These are phyloP conservation scores for Lophium mytilinum DNA, from an alignment of 495 filamentous ascomycete species.

Conservation along the genomic window DNA sequence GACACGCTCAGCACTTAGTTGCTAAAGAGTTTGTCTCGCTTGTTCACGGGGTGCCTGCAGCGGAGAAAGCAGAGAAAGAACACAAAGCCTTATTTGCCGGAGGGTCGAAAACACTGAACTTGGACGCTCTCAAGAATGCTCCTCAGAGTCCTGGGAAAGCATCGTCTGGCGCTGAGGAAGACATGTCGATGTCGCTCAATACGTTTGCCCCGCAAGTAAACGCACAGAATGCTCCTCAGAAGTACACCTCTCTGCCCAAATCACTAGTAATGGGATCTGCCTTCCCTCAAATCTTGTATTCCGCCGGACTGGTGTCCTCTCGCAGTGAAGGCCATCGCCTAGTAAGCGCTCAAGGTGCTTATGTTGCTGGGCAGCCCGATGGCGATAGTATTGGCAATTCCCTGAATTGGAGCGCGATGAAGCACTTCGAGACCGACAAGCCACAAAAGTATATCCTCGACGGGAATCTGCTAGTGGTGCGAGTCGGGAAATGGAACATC, in stretches of 20 bases:
- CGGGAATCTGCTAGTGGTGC: constrained; percentile 56
- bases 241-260: constrained; percentile 55
- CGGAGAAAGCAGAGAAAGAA: constrained; percentile 14
- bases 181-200: neutral
- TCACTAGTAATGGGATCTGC: constrained; percentile 55
- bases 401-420: constrained; percentile 52
- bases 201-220: neutral
- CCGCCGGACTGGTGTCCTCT: constrained; percentile 58
- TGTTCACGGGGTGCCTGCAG: constrained; percentile 52
- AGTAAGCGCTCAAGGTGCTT: constrained; percentile 49
- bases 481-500: constrained; percentile 74
- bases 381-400: constrained; percentile 46
- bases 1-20: constrained; percentile 71
- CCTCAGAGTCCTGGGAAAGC: neutral
- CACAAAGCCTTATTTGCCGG: constrained; percentile 19
- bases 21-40: constrained; percentile 73
- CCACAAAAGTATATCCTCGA: constrained; percentile 56
- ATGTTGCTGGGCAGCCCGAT: constrained; percentile 55
- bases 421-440: constrained; percentile 48
- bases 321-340: constrained; percentile 59
- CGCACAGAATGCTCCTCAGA: constrained; percentile 26
- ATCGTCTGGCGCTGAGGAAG: neutral
- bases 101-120: constrained; percentile 7
- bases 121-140: constrained; percentile 13
- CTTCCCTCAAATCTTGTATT: constrained; percentile 57